A percentile compares a stretch with the other conserved stretches of the same genome.
Conservation (phyloP, 78 protist genomes). For the Dictyostelium intermedium region DNA sequence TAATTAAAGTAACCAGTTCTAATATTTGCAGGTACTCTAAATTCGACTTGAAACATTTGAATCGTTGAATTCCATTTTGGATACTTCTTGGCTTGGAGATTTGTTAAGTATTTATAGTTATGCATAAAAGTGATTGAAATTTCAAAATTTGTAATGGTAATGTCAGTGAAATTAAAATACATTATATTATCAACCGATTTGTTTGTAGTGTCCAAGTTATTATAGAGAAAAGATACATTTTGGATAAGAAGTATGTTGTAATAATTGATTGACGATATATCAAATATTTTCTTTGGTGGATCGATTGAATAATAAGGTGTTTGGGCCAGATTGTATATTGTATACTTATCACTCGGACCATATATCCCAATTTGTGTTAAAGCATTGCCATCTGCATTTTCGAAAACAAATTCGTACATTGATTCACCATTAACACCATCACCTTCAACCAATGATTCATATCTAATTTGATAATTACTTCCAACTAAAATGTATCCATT, state of each 20-base stretch:
- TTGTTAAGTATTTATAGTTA: too few species aligned
- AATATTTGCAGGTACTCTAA: not conserved
- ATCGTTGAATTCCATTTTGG: not conserved
- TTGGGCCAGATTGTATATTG: not conserved
- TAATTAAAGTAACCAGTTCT: not conserved
- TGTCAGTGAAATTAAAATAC: not conserved
- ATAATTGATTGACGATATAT: not conserved
- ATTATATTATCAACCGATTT: not conserved
- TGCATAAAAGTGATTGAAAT: not conserved
- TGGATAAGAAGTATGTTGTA: not conserved
- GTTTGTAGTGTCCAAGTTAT: not conserved
- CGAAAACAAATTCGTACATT: not conserved
- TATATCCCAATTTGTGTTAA: not conserved
- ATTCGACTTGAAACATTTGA: not conserved
- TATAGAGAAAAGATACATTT: not conserved
- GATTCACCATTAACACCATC: not conserved
- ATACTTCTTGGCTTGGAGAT: not conserved
- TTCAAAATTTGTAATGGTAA: not conserved
- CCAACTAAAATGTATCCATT: not conserved
- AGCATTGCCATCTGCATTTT: not conserved
- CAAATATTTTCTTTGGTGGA: not conserved
- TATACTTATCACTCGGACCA: not conserved
- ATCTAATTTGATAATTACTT: not conserved
- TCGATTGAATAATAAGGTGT: not conserved
- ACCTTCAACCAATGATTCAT: not conserved